Conservation (phyloP, 306 rosid species). For the Echinosophora koreensis region DNA sequence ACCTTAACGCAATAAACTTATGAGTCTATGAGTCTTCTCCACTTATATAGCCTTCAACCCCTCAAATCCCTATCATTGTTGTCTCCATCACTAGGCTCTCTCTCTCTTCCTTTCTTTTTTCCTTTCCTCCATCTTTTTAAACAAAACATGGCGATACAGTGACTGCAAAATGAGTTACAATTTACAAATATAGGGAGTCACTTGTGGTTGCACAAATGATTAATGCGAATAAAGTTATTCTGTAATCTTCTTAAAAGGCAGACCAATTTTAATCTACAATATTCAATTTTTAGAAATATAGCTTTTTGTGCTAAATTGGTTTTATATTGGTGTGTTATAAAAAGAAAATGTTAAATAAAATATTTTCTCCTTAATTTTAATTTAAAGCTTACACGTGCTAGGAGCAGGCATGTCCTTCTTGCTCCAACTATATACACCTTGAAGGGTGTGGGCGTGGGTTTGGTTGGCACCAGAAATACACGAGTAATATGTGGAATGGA, state of each 20-base stretch:
- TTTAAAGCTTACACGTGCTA: constrained; percentile 42
- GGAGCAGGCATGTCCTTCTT: constrained; percentile 18
- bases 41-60: too few relatives aligned
- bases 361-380: constrained; percentile 11
- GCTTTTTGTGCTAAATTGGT: constrained; percentile 20
- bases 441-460: neutral
- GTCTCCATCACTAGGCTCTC: constrained; percentile 3
- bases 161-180: constrained; percentile 24
- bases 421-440: neutral
- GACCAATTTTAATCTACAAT: constrained; percentile 23
- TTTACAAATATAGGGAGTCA: neutral
- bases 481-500: neutral
- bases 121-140: neutral
- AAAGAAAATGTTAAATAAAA: constrained; percentile 5
- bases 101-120: neutral
- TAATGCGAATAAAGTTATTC: neutral
- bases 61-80: too few relatives aligned
- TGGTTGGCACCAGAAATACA: neutral
- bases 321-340: neutral
- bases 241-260: neutral
- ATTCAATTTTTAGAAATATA: constrained; percentile 19
- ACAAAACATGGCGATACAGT: neutral
- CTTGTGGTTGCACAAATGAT: neutral
- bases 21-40: too few relatives aligned
- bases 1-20: too few relatives aligned